These are phyloP conservation scores for Alternaria gansuensis DNA, from an alignment of 2,329 filamentous ascomycete genomes.

Conservation along the genomic window DNA sequence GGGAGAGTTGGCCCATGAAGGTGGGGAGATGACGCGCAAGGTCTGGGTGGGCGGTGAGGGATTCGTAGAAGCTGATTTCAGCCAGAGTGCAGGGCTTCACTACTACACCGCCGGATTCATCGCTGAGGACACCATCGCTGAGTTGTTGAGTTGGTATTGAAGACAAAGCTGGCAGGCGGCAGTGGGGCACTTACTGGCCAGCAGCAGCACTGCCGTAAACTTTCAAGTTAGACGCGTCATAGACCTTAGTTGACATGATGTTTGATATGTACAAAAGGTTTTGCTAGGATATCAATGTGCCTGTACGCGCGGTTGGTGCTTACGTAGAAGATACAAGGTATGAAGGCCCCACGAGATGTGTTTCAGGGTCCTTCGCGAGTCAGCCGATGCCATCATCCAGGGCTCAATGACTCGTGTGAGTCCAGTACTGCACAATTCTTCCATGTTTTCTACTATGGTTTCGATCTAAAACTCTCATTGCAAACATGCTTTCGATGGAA, in stretches of 20 bases:
- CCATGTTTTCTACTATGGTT: not conserved
- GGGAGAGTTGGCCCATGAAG: constrained; percentile 80
- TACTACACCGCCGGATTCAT: constrained; percentile 82
- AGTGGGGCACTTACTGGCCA: constrained; percentile 73
- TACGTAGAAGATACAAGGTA: constrained; percentile 16
- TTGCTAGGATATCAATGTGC: constrained; percentile 12
- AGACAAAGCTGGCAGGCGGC: constrained; percentile 11
- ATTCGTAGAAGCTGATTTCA: constrained; percentile 91
- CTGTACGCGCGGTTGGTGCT: constrained; percentile 2
- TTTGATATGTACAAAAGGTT: not conserved
- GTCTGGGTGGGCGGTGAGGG: constrained; percentile 71
- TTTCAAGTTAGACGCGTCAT: constrained; percentile 69
- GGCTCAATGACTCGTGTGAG: constrained; percentile 13
- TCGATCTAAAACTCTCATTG: not conserved
- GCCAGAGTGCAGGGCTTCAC: constrained; percentile 90
- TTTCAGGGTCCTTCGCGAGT: constrained; percentile 34
- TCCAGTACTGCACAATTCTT: not conserved
- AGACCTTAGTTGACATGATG: constrained; percentile 57
- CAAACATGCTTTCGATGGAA: not conserved
- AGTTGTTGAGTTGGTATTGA: constrained; percentile 15
- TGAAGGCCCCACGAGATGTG: constrained; percentile 12
- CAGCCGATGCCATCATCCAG: constrained; percentile 21
- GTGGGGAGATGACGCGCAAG: constrained; percentile 84
- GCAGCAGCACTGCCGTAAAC: constrained; percentile 80
- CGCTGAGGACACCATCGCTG: constrained; percentile 90